Percentiles rank a stretch among this genome's conserved stretches.
Evolutionary conservation across 257 asterid species (phyloP).

Genomic region (Cordia subcordata): DNA sequence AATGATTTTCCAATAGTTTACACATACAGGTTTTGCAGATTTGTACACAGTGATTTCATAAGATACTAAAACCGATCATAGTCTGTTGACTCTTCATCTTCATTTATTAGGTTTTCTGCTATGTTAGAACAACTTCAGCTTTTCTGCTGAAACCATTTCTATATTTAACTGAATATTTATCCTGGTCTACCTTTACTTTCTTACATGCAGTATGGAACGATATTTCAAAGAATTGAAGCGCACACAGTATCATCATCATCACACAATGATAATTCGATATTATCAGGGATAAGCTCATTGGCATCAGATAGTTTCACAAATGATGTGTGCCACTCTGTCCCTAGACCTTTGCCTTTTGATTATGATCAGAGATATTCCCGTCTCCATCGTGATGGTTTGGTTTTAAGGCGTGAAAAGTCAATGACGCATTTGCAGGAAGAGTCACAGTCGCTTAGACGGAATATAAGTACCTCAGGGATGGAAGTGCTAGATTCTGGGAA

Average conservation of each 20-base stretch:
- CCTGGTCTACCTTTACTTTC: not conserved
- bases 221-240: constrained; percentile 49
- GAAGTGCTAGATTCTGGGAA: constrained; percentile 13
- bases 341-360: constrained; percentile 66
- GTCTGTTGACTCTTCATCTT: not conserved
- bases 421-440: constrained; percentile 10
- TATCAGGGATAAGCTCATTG: constrained; percentile 19
- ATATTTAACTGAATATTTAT: not conserved
- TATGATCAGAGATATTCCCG: constrained; percentile 55
- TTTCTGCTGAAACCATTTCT: not conserved
- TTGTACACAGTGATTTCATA: not conserved
- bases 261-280: constrained; percentile 44
- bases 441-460: constrained; percentile 3
- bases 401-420: constrained; percentile 61
- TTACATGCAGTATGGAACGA: constrained; percentile 46
- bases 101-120: not conserved
- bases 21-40: not conserved
- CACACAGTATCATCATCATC: constrained; percentile 38
- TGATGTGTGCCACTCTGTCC: constrained; percentile 59
- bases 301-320: constrained; percentile 48
- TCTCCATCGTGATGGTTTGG: constrained; percentile 53
- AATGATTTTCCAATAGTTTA: not conserved
- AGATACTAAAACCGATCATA: not conserved
- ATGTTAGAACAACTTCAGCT: not conserved
- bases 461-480: constrained; percentile 3